Evolutionary conservation across 495 filamentous ascomycete genomes (phyloP).

Genomic region (Aspergillus biplanus): DNA sequence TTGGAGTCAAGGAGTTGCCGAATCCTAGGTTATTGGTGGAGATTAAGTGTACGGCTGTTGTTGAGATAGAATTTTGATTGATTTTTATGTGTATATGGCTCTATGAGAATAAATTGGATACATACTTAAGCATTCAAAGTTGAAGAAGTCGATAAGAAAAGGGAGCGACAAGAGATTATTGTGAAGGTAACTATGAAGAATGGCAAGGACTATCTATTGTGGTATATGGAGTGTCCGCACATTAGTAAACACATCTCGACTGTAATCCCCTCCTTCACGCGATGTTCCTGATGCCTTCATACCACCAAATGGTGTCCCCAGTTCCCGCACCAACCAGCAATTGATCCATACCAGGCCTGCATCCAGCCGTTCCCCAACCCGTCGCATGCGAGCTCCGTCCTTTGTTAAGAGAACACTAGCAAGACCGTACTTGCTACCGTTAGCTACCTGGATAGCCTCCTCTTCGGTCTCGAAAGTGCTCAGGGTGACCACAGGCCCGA

Average conservation of each 20-base stretch:
- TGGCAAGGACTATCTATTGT: slow-evolving; percentile 2
- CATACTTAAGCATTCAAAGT: neutral
- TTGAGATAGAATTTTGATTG: neutral
- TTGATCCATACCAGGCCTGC: slow-evolving; percentile 30
- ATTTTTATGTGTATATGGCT: neutral
- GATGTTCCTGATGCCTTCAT: slow-evolving; percentile 27
- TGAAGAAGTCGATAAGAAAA: neutral
- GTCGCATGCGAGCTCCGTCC: slow-evolving; percentile 22
- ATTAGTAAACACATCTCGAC: slow-evolving; percentile 27
- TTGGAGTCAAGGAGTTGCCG: slow-evolving; percentile 41
- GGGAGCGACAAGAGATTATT: neutral
- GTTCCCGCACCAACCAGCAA: slow-evolving; percentile 11
- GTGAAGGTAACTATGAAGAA: neutral
- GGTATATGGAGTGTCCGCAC: slow-evolving; percentile 27
- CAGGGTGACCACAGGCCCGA: slow-evolving; percentile 55
- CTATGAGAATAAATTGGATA: neutral
- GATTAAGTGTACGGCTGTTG: slow-evolving; percentile 37
- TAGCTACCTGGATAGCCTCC: slow-evolving; percentile 53
- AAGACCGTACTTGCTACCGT: slow-evolving; percentile 51
- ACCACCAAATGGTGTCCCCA: slow-evolving; percentile 29
- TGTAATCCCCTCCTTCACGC: slow-evolving; percentile 25
- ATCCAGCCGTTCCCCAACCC: slow-evolving; percentile 24
- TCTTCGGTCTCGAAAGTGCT: slow-evolving; percentile 58
- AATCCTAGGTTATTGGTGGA: slow-evolving; percentile 39
- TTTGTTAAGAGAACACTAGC: slow-evolving; percentile 22